Evolutionary conservation across 768 basidiomycete genomes (phyloP), one percentile per base, ranked within the genome.

Genomic region (Boletus bicolor): DNA sequence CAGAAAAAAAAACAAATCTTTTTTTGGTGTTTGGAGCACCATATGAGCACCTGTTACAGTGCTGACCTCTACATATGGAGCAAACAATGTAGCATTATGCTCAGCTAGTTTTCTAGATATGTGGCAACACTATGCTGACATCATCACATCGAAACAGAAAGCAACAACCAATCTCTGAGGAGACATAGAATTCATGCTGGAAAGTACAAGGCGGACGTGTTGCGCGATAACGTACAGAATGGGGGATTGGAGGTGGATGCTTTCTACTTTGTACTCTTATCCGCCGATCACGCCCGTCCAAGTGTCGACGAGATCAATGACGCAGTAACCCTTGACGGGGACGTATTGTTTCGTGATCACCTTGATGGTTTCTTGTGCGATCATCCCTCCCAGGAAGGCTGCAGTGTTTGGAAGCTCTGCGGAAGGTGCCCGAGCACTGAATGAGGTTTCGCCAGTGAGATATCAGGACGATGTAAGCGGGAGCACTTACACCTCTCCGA

Each of bases 341-440:
- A 95, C 81, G 68, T 99, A 99, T 72, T 99, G 97, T 64, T 84
- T 86, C 54, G 96, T 99, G 64, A 96, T 87, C 74, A 98, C 80
- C 80, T 99, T 98, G 79, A 98, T 98, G 7, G 86, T 85, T 68
- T 99, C 97, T 64, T 99, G 97, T 26, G 95, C 93, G 19, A 98
- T 87, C 36, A 98, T 72, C 3, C 97, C 97, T 1, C 97, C 97
- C 0, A 98, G 76, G 65, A 98, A 84, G 2, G 95, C 95, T 0
- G 96, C 92, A 2, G 87, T 94, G 61, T 94, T 98, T 7, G 96
- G 96, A 4, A 98, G 74, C 64, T 96, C 93, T 4, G 91, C 86
- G 0, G 81, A 85, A 2, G 89, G 91, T 8, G 92, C 79, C 2
- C 93, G 88, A 11, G 78, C 85, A 53, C 93, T 94, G 19, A 15